Percentiles rank a stretch among this genome's conserved stretches.
Conservation (phyloP, 139 green algal genomes). For the Chlamydomonas sp. region DNA sequence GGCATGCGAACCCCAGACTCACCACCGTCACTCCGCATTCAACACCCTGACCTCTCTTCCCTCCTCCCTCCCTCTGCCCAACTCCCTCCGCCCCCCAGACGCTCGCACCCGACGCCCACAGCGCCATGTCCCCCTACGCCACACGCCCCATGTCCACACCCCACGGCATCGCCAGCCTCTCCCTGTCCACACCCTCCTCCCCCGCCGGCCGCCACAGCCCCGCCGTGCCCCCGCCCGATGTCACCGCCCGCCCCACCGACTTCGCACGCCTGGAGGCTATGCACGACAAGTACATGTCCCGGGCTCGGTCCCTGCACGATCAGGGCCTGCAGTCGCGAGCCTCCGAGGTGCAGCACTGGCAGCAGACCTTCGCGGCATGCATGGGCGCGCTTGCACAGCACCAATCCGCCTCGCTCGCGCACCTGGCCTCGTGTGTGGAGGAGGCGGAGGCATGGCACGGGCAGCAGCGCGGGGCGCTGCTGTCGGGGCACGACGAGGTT, state of each 20-base stretch:
- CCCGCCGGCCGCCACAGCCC: background rate
- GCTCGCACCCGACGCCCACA: background rate
- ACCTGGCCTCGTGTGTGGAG: slow-evolving; percentile 31
- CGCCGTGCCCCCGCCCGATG: slow-evolving; percentile 1
- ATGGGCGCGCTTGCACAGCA: slow-evolving; percentile 40
- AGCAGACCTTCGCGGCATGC: slow-evolving; percentile 33
- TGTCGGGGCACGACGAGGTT: background rate
- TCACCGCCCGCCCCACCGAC: slow-evolving; percentile 15
- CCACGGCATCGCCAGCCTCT: background rate
- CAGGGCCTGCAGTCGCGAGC: slow-evolving; percentile 1
- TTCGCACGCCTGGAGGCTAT: slow-evolving; percentile 32
- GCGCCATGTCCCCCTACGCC: slow-evolving; percentile 18
- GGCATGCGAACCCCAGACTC: too few relatives aligned
- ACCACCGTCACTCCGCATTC: too few relatives aligned
- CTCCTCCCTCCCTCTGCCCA: too few relatives aligned
- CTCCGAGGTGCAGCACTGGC: slow-evolving; percentile 5
- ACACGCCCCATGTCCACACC: slow-evolving; percentile 7
- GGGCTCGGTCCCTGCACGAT: slow-evolving; percentile 20
- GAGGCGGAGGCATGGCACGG: slow-evolving; percentile 36
- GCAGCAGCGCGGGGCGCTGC: slow-evolving; percentile 6
- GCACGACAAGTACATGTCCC: slow-evolving; percentile 41
- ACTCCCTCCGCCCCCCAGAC: too few relatives aligned
- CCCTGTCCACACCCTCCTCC: background rate
- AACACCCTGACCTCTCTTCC: too few relatives aligned
- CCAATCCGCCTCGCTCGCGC: slow-evolving; percentile 14